A percentile compares a stretch with the other conserved stretches of the same genome.
phyloP scores from a whole-genome alignment of 495 filamentous ascomycete species.

The Xylaria intraflava region DNA sequence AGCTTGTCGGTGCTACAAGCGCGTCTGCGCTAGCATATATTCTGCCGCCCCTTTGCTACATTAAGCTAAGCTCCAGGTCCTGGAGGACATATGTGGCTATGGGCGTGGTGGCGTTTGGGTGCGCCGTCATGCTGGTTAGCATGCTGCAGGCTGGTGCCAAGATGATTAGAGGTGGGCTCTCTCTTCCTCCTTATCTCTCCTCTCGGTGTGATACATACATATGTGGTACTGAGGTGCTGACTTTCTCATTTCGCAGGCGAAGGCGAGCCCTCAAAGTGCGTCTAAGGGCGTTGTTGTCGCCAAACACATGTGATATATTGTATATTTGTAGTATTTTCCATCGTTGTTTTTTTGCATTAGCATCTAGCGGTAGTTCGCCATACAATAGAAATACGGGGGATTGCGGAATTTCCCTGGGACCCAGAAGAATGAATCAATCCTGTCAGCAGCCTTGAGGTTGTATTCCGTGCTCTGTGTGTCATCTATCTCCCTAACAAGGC shows the following conservation, averaged over 20 bases:
- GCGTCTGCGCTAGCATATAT: constrained; percentile 94
- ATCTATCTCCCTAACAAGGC: too few species aligned
- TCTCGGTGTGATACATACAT: constrained; percentile 3
- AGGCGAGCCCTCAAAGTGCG: constrained; percentile 26
- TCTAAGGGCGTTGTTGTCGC: constrained; percentile 10
- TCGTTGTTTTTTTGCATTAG: too few species aligned
- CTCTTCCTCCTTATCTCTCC: background rate
- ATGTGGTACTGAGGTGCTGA: background rate
- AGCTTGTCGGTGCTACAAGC: constrained; percentile 89
- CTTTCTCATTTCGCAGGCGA: constrained; percentile 15
- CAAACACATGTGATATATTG: background rate
- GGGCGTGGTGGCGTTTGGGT: constrained; percentile 66
- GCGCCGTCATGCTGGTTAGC: constrained; percentile 77
- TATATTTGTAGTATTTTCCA: constrained; percentile 12
- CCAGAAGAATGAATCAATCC: too few species aligned
- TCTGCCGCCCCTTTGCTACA: constrained; percentile 87
- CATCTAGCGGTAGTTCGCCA: too few species aligned
- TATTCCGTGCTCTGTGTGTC: too few species aligned
- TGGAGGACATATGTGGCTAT: constrained; percentile 70
- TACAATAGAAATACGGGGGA: too few species aligned
- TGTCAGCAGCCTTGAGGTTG: too few species aligned
- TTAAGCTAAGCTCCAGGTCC: constrained; percentile 75
- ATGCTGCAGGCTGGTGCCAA: constrained; percentile 66
- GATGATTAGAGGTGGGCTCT: constrained; percentile 44
- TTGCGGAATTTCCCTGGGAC: too few species aligned